Conservation (phyloP, 148 eudicot species). For the Limonium bicolor region DNA sequence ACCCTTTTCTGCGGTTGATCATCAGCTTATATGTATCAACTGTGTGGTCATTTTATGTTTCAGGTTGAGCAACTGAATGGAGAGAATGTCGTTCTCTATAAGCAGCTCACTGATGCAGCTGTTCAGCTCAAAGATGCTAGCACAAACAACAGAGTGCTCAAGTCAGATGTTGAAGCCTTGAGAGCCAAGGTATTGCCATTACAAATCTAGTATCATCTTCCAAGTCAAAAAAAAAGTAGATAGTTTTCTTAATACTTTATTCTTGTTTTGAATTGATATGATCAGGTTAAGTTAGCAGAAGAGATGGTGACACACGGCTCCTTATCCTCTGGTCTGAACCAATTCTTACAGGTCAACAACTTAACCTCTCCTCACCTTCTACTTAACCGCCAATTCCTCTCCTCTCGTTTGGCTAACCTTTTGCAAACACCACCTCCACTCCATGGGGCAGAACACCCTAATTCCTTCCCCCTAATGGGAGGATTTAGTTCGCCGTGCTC, state of each 20-base stretch:
- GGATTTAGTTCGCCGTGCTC: too few relatives aligned
- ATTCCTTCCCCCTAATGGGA: too few relatives aligned
- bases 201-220: neutral
- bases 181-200: constrained; percentile 99
- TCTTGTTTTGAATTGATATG: constrained; percentile 1
- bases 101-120: constrained; percentile 57
- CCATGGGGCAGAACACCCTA: constrained; percentile 28
- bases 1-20: too few relatives aligned
- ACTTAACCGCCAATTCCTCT: constrained; percentile 17
- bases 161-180: constrained; percentile 85
- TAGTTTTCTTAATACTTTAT: neutral
- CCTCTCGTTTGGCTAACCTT: constrained; percentile 19
- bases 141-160: constrained; percentile 79
- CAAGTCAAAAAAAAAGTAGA: neutral
- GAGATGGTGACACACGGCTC: constrained; percentile 82
- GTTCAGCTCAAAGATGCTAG: constrained; percentile 71
- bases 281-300: constrained; percentile 88
- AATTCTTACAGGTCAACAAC: constrained; percentile 47
- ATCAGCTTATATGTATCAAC: too few relatives aligned
- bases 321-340: constrained; percentile 40
- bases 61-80: constrained; percentile 69
- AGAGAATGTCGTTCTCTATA: constrained; percentile 48
- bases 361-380: constrained; percentile 31
- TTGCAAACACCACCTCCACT: constrained; percentile 29
- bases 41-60: too few relatives aligned